Base-by-base conservation (phyloP, 805 yeast species). In the Jamesozyma piceae region DNA sequence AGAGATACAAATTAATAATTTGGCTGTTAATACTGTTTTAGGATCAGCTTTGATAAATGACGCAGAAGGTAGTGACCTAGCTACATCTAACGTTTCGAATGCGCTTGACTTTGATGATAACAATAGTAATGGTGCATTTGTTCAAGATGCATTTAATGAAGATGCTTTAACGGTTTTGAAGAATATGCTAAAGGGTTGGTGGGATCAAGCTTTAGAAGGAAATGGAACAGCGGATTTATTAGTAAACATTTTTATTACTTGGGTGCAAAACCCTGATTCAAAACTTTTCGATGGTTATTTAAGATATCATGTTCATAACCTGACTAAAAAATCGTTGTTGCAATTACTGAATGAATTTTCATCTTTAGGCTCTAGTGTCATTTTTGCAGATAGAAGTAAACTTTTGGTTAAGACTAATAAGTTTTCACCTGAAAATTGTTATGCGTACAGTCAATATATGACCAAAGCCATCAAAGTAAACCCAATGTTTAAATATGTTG, bases 361-460 rank as follows among this genome's bases (percentile, higher is more conserved):
- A 38, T 71, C 78, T 43, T 72, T 86, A 67, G 95, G 95, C n/a
- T 79, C 95, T 0, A 66, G 71, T 15, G 78, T 87, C 5, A 74
- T 90, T 3, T 84, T 74, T 67, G 95, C 95, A 2, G 82, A 82
- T 55, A 72, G 90, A 54, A 83, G 82, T 54, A 79, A 80, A 49
- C 62, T 89, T 35, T 62, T 90, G 18, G 56, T 90, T 35, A 78
- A 75, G 54, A 92, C 97, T 0, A 63, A 75, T 14, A 92, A 90
- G 60, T 68, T 73, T 2, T 72, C 82, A 0, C 94, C 90, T 21
- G 95, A 82, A 48, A 86, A 82, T 52, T 86, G 95, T 1, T 85
- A 85, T 58, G 95, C 97, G 0, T 89, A 83, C 60, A 88, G 95
- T 15, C 88, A 86, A 50, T 87, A 87, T 56, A 69, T 86, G 35